Percentiles rank a stretch among this genome's conserved stretches.
phyloP scores from a whole-genome alignment of 139 green algal species.

The Coelastrella sp. region DNA sequence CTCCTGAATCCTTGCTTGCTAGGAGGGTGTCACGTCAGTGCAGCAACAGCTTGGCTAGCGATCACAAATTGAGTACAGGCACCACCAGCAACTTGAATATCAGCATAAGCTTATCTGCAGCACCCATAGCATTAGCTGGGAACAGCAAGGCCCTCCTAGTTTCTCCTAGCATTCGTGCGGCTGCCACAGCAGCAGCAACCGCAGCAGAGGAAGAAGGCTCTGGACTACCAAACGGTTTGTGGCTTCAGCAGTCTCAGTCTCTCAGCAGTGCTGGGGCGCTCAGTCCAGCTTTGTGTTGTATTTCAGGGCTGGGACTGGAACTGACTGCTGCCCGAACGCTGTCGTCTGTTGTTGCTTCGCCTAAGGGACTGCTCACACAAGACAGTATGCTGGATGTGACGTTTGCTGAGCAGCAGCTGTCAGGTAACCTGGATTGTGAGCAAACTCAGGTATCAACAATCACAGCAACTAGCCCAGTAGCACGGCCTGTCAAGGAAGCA shows the following conservation, averaged over 20 bases:
- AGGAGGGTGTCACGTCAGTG: too few relatives aligned
- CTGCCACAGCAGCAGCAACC: conserved; percentile 9
- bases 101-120: not conserved
- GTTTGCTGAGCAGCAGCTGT: not conserved
- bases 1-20: too few relatives aligned
- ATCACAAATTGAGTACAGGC: too few relatives aligned
- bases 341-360: not conserved
- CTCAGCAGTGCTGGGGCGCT: not conserved
- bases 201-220: conserved; percentile 15
- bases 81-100: not conserved
- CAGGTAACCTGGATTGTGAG: not conserved
- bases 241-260: conserved; percentile 17
- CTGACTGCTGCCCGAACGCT: not conserved
- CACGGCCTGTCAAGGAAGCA: not conserved
- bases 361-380: not conserved
- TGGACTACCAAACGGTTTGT: conserved; percentile 20
- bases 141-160: not conserved
- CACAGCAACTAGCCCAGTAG: not conserved
- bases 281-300: not conserved
- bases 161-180: not conserved
- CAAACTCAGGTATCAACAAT: not conserved
- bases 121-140: too few relatives aligned
- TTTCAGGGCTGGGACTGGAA: not conserved
- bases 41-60: too few relatives aligned
- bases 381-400: not conserved